These are phyloP conservation scores for Eutypa lata DNA, from an alignment of 2,329 filamentous ascomycete genomes.

Conservation along the genomic window DNA sequence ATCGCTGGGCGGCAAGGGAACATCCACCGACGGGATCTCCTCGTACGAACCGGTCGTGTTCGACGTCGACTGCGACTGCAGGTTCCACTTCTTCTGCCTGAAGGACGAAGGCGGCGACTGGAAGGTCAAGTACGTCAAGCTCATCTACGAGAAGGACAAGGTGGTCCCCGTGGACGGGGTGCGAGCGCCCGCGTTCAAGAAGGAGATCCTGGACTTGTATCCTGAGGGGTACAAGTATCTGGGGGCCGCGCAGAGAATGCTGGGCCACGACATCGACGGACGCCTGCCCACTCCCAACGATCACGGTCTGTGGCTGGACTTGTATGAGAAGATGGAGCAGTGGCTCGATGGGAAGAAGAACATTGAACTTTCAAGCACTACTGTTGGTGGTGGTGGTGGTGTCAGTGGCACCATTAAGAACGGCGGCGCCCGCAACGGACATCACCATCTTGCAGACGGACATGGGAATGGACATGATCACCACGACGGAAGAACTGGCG, in stretches of 20 bases:
- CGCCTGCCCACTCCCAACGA: constrained; percentile 37
- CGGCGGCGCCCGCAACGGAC: constrained; percentile 4
- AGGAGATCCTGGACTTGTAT: constrained; percentile 34
- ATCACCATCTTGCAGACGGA: not conserved
- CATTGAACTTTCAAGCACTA: constrained; percentile 21
- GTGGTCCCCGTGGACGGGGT: constrained; percentile 42
- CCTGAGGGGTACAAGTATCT: constrained; percentile 46
- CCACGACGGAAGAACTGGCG: not conserved
- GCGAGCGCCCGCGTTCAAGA: constrained; percentile 34
- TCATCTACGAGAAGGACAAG: constrained; percentile 50
- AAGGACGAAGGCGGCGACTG: constrained; percentile 28
- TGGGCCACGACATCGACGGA: constrained; percentile 42
- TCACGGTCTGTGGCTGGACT: constrained; percentile 31
- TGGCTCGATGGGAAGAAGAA: constrained; percentile 25
- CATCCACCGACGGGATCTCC: constrained; percentile 11
- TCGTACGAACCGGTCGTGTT: constrained; percentile 31
- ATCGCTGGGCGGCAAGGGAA: constrained; percentile 7
- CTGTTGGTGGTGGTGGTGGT: not conserved
- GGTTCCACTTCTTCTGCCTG: constrained; percentile 47
- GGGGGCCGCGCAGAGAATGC: constrained; percentile 41
- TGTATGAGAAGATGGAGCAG: constrained; percentile 38
- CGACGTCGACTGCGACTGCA: constrained; percentile 50
- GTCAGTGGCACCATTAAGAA: not conserved
- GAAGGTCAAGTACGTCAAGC: constrained; percentile 44
- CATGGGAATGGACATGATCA: not conserved